Conservation (phyloP, 2,329 filamentous ascomycete genomes). For the Fusarium sp. region DNA sequence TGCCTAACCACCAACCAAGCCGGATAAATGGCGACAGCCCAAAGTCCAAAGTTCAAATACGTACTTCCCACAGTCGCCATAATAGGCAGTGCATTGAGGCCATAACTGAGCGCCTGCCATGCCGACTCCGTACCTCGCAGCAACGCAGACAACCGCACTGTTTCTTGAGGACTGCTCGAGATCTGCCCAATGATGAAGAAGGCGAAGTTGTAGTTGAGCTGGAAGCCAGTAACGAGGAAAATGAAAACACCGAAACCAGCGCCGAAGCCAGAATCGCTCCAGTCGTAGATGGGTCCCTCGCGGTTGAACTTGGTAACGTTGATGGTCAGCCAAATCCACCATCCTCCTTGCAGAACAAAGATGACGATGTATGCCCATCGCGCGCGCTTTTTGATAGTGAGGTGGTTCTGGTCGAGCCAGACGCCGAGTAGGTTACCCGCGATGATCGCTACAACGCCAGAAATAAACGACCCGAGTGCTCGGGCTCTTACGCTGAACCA, state of each 20-base stretch:
- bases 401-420: slow-evolving; percentile 67
- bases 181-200: slow-evolving; percentile 77
- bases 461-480: slow-evolving; percentile 72
- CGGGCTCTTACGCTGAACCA: slow-evolving; percentile 77
- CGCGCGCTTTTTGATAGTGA: slow-evolving; percentile 65
- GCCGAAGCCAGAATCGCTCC: slow-evolving; percentile 72
- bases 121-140: slow-evolving; percentile 76
- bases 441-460: slow-evolving; percentile 72
- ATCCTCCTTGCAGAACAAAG: slow-evolving; percentile 70
- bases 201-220: slow-evolving; percentile 78
- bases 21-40: slow-evolving; percentile 70
- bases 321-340: slow-evolving; percentile 77
- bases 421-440: slow-evolving; percentile 72
- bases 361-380: slow-evolving; percentile 66
- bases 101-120: slow-evolving; percentile 77
- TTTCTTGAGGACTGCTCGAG: slow-evolving; percentile 69
- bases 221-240: slow-evolving; percentile 74
- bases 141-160: slow-evolving; percentile 73
- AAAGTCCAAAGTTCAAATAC: slow-evolving; percentile 76
- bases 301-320: slow-evolving; percentile 70
- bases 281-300: slow-evolving; percentile 72
- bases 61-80: slow-evolving; percentile 73
- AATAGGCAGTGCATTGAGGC: slow-evolving; percentile 69
- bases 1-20: slow-evolving; percentile 69
- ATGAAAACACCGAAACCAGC: slow-evolving; percentile 73